These are phyloP conservation scores for Ettlia oleoabundans DNA, from an alignment of 139 green algal genomes.

Conservation along the genomic window DNA sequence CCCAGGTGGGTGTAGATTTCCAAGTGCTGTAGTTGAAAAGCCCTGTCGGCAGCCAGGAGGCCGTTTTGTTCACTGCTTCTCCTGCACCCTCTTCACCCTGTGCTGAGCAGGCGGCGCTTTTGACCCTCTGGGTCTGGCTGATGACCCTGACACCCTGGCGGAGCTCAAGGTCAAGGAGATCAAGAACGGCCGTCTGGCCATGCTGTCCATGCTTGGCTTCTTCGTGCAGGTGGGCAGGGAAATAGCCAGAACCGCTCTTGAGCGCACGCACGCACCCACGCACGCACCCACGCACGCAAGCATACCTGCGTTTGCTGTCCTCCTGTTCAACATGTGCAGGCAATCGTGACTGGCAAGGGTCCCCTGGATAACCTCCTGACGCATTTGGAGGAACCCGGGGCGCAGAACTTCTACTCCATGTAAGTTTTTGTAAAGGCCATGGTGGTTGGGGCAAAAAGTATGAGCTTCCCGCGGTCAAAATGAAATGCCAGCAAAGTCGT, in stretches of 20 bases:
- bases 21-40: too few species aligned
- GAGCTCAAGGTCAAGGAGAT: slow-evolving; percentile 80
- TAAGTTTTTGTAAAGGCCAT: not conserved
- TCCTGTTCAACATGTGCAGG: not conserved
- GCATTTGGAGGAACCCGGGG: slow-evolving; percentile 80
- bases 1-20: slow-evolving; percentile 76
- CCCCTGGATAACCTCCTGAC: slow-evolving; percentile 72
- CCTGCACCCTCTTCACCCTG: not conserved
- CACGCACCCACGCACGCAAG: too few species aligned
- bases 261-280: too few species aligned
- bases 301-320: too few species aligned
- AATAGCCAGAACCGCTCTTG: too few species aligned
- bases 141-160: slow-evolving; percentile 82
- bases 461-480: too few species aligned
- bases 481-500: too few species aligned
- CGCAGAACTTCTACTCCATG: slow-evolving; percentile 1
- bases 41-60: too few species aligned
- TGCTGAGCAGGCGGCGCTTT: slow-evolving; percentile 50
- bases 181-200: slow-evolving; percentile 80
- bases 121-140: slow-evolving; percentile 78
- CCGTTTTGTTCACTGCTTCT: not conserved
- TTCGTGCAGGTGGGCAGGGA: slow-evolving; percentile 56
- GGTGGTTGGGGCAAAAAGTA: too few species aligned
- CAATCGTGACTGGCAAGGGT: slow-evolving; percentile 67
- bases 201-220: slow-evolving; percentile 75